phyloP scores from a whole-genome alignment of 2,329 filamentous ascomycete genomes.

The Epichloe baconii region DNA sequence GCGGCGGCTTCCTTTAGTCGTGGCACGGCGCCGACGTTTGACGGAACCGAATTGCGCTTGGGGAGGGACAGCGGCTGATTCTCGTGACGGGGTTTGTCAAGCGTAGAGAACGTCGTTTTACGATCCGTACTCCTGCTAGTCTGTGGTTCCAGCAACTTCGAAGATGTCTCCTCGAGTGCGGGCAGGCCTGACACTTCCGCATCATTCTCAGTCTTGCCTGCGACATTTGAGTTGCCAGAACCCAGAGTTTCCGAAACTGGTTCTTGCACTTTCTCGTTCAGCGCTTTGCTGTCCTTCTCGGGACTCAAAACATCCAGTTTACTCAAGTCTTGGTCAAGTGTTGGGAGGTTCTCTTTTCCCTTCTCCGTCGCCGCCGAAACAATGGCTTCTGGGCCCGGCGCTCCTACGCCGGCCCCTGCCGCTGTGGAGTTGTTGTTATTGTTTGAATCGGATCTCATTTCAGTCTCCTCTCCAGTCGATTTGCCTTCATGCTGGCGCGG shows the following conservation, averaged over 20 bases:
- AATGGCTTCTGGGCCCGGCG: slow-evolving; percentile 27
- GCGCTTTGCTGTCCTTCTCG: slow-evolving; percentile 14
- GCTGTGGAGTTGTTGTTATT: slow-evolving; percentile 18
- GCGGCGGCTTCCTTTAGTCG: slow-evolving; percentile 54
- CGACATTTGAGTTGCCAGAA: slow-evolving; percentile 27
- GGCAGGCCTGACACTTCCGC: slow-evolving; percentile 29
- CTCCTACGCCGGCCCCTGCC: slow-evolving; percentile 27
- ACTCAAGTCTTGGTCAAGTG: slow-evolving; percentile 13
- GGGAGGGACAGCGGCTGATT: slow-evolving; percentile 17
- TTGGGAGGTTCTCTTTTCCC: slow-evolving; percentile 14
- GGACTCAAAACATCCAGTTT: slow-evolving; percentile 20
- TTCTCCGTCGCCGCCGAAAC: slow-evolving; percentile 22
- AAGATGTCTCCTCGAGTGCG: slow-evolving; percentile 27
- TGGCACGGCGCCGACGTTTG: slow-evolving; percentile 52
- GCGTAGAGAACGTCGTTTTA: slow-evolving; percentile 42
- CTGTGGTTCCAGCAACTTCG: slow-evolving; percentile 20
- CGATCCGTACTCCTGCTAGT: slow-evolving; percentile 31
- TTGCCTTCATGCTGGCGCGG: slow-evolving; percentile 50
- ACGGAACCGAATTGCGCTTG: slow-evolving; percentile 32
- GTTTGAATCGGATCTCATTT: slow-evolving; percentile 26
- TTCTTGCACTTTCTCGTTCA: slow-evolving; percentile 21
- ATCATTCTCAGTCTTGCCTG: slow-evolving; percentile 4
- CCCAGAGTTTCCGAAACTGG: slow-evolving; percentile 9
- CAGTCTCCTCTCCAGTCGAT: slow-evolving; percentile 34
- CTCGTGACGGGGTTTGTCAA: slow-evolving; percentile 33